These are phyloP conservation scores for Aspergillus fumigatus DNA, from an alignment of 2,329 filamentous ascomycete genomes.

Conservation along the genomic window DNA sequence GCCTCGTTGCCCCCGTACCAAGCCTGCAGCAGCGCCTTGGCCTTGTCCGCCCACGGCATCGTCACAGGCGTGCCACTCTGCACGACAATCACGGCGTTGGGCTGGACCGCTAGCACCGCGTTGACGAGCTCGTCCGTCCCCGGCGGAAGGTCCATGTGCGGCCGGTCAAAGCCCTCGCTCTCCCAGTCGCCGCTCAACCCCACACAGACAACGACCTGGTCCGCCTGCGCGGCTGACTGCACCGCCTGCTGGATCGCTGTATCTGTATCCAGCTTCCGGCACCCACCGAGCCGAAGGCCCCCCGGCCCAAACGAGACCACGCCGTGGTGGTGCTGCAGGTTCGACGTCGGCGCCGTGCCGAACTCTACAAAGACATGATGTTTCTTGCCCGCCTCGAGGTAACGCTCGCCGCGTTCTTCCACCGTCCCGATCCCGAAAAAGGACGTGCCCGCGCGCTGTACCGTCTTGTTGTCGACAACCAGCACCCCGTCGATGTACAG, in stretches of 20 bases:
- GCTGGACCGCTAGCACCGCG: conserved; percentile 61
- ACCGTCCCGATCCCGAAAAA: conserved; percentile 64
- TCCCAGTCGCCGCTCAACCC: conserved; percentile 80
- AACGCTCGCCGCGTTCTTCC: conserved; percentile 57
- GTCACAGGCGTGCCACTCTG: conserved; percentile 69
- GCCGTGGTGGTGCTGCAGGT: conserved; percentile 46
- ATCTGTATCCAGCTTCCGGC: conserved; percentile 53
- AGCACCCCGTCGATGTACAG: conserved; percentile 59
- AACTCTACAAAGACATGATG: conserved; percentile 60
- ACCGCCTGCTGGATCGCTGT: conserved; percentile 65
- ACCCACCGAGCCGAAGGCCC: conserved; percentile 59
- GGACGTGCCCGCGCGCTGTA: conserved; percentile 57
- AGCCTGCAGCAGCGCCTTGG: conserved; percentile 62
- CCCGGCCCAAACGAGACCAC: conserved; percentile 53
- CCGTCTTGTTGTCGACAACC: conserved; percentile 62
- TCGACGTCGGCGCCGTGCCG: conserved; percentile 55
- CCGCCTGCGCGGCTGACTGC: conserved; percentile 61
- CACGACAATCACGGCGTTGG: conserved; percentile 67
- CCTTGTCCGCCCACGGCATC: conserved; percentile 44
- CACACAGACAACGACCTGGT: conserved; percentile 73
- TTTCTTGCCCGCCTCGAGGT: conserved; percentile 55
- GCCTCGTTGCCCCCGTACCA: conserved; percentile 89
- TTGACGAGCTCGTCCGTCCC: conserved; percentile 56
- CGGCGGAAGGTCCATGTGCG: conserved; percentile 54
- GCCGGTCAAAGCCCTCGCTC: conserved; percentile 63